Evolutionary conservation across 441 rosid species (phyloP), one percentile per base, ranked within the genome.

Genomic region (Mallotus japonicus): DNA sequence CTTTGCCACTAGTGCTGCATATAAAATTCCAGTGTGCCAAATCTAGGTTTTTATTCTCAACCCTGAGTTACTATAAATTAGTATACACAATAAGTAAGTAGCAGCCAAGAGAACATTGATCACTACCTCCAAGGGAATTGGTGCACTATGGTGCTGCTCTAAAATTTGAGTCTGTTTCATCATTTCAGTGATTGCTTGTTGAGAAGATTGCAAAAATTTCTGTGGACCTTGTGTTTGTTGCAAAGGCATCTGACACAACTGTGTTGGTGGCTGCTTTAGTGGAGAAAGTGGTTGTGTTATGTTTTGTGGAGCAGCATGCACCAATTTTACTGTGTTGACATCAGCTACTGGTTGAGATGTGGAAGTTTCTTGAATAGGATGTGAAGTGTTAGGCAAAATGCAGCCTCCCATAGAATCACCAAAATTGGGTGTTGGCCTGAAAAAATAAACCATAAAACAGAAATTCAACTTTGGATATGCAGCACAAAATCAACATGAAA

Each of bases 201-300:
- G 85, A 76, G 85, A 77, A 79, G 79, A 75, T 73, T 82, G 92
- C 83, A 82, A 76, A 76, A 69, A 77, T 71, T 80, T 83, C 71
- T 82, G 78, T 4, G 79, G 81, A 76, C 72, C 73, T 62, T 77
- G 82, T 61, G 47, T 46, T 72, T 74, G 81, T 62, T 72, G 84
- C 55, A 67, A 54, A 58, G 85, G 76, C 71, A 83, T 70, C 71
- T 79, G 88, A 76, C 76, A 80, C 40, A 84, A 68, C 64, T 85
- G 85, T 51, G 84, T 73, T 51, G 88, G 79, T 14, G 77, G 62
- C 70, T 79, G 83, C 77, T 77, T 82, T 42, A 58, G 75, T 20
- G 80, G 79, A 75, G 83, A 80, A 76, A 78, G 76, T 24, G 81
- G 67, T 74, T 80, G 92, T 69, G 79, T 88, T 66, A 77, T 62